These are phyloP conservation scores for Metschnikowia similis DNA, from an alignment of 805 yeast species.

Conservation along the genomic window DNA sequence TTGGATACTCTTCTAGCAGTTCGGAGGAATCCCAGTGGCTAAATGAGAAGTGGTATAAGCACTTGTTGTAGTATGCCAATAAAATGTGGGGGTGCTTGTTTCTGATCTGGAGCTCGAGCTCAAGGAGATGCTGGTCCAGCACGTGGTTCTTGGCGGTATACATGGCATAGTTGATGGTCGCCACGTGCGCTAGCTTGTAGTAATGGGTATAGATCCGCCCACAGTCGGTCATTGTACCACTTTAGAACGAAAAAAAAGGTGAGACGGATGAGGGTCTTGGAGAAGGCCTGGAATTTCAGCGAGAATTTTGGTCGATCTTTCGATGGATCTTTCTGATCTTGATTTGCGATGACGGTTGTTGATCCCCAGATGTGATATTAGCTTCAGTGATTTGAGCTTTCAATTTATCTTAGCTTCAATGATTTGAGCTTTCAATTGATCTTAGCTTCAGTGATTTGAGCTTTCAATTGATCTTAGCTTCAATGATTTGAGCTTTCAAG, in stretches of 20 bases:
- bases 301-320: no score
- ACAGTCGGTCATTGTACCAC: neutral
- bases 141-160: slow-evolving; percentile 23
- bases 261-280: no score
- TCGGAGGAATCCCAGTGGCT: slow-evolving; percentile 19
- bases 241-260: neutral
- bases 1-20: neutral
- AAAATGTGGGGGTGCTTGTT: slow-evolving; percentile 34
- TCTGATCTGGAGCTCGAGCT: slow-evolving; percentile 36
- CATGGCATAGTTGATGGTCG: slow-evolving; percentile 26
- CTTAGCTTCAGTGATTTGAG: no score
- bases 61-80: slow-evolving; percentile 39
- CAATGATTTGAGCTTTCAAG: no score
- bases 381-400: no score
- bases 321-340: no score
- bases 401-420: no score
- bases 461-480: no score
- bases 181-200: slow-evolving; percentile 37
- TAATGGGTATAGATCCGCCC: slow-evolving; percentile 31
- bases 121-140: slow-evolving; percentile 37
- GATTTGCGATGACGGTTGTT: no score
- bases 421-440: no score
- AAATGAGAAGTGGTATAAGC: slow-evolving; percentile 32
- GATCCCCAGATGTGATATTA: no score
- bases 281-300: no score